Conservation (phyloP, 805 yeast genomes). For the Saccharomycopsis microspora region DNA sequence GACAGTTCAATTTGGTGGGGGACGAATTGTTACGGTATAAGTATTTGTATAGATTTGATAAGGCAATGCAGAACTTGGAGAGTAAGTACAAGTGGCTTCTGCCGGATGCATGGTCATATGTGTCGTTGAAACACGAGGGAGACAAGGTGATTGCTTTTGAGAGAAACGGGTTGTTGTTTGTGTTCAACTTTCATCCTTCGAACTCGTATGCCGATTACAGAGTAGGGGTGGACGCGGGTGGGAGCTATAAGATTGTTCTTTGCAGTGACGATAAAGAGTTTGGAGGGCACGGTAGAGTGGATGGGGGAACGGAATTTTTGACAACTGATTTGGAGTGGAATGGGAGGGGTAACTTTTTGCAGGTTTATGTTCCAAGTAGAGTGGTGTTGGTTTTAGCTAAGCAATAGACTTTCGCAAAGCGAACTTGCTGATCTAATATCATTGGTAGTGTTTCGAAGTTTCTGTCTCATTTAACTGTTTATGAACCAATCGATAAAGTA, state of each 20-base stretch:
- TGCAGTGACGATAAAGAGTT: slow-evolving; percentile 57
- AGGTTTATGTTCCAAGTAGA: slow-evolving; percentile 75
- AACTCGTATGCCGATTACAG: slow-evolving; percentile 78
- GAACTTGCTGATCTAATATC: no score
- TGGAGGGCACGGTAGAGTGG: slow-evolving; percentile 78
- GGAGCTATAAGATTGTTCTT: slow-evolving; percentile 62
- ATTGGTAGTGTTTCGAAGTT: no score
- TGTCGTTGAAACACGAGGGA: slow-evolving; percentile 76
- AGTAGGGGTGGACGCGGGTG: slow-evolving; percentile 77
- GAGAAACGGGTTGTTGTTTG: slow-evolving; percentile 71
- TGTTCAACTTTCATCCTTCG: slow-evolving; percentile 85
- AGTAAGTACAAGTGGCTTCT: slow-evolving; percentile 58
- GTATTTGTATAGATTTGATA: slow-evolving; percentile 71
- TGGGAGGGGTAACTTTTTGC: slow-evolving; percentile 59
- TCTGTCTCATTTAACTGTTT: no score
- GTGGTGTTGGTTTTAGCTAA: slow-evolving; percentile 49
- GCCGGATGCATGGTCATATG: slow-evolving; percentile 62
- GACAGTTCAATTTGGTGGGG: slow-evolving; percentile 82
- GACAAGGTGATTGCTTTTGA: slow-evolving; percentile 88
- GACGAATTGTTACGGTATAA: slow-evolving; percentile 75
- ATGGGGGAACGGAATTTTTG: slow-evolving; percentile 40
- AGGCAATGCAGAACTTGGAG: slow-evolving; percentile 74
- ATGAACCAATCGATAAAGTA: no score
- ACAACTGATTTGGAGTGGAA: slow-evolving; percentile 79
- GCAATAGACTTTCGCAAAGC: no score